Conservation (phyloP, 225 moss, liverwort and hornwort genomes). For the Ulota crispa region DNA sequence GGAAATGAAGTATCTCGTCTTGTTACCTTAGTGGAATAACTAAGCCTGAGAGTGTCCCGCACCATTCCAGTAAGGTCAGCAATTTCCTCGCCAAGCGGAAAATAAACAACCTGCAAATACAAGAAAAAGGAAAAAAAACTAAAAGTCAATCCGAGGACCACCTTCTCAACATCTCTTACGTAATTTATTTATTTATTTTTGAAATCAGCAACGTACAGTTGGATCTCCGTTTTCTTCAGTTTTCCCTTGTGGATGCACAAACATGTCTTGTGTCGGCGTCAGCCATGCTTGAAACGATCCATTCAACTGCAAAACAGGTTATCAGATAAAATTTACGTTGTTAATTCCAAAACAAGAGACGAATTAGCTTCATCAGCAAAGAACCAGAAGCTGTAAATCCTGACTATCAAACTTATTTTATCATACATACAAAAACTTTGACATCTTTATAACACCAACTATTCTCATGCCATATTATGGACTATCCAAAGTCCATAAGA, state of each 20-base stretch:
- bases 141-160: neutral
- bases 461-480: neutral
- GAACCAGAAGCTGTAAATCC: neutral
- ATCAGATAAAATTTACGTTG: neutral
- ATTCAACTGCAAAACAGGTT: constrained; percentile 31
- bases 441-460: neutral
- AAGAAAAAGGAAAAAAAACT: neutral
- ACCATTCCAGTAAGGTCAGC: constrained; percentile 64
- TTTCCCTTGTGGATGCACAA: constrained; percentile 48
- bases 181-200: no score
- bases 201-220: constrained; percentile 34
- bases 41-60: constrained; percentile 59
- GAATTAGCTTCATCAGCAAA: neutral
- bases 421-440: neutral
- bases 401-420: neutral
- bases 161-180: neutral
- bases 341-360: neutral
- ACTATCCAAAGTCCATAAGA: no score
- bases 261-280: constrained; percentile 59
- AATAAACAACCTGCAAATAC: constrained; percentile 53
- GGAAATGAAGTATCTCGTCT: neutral
- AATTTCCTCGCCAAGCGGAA: constrained; percentile 48
- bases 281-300: constrained; percentile 64
- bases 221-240: constrained; percentile 58
- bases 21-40: constrained; percentile 43